Evolutionary conservation across 2,329 filamentous ascomycete species (phyloP), one percentile per base, ranked within the genome.

Genomic region (Clonostachys solani): DNA sequence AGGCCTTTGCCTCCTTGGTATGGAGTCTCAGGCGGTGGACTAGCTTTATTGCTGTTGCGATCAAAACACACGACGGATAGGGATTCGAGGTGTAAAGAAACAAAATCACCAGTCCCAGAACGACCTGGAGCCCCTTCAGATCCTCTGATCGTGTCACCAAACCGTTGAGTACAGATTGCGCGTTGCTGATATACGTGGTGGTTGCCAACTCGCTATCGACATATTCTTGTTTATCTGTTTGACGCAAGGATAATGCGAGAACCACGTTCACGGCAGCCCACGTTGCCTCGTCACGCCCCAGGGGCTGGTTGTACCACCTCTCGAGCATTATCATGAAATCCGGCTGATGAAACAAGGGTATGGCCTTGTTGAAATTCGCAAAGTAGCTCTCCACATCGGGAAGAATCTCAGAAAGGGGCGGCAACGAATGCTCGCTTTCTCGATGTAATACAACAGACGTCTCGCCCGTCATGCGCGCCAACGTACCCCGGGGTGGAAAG

Each of bases 201-300:
- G 12, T n/a, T 5, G 13, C 17, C 42, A 23, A n/a, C 17, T n/a
- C 18, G 18, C 13, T 13, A 13, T 42, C 40, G 10, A 3, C 16
- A 17, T 16, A 16, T 15, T 15, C 37, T 12, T 18, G 40, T 6
- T 15, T 17, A 16, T 12, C 10, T 15, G 42, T 15, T 13, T 44
- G 40, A 15, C 41, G 40, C 10, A 46, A 33, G 13, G 43, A 43
- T 2, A 49, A 34, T 13, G 53, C 53, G 10, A 55, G 36, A 2
- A 52, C 52, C 15, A 55, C 47, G 47, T 57, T 55, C n/a, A 57
- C 46, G 37, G 51, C 47, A 5, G 53, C 53, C 55, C 55, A 57
- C 12, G 47, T 29, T n/a, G 35, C 33, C 43, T 45, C 16, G 33
- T 41, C 33, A 23, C 43, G 18, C 29, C 17, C 19, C 3, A 18